These are phyloP conservation scores for Pyrus bretschneideri DNA, from an alignment of 306 rosid species.

Conservation along the genomic window DNA sequence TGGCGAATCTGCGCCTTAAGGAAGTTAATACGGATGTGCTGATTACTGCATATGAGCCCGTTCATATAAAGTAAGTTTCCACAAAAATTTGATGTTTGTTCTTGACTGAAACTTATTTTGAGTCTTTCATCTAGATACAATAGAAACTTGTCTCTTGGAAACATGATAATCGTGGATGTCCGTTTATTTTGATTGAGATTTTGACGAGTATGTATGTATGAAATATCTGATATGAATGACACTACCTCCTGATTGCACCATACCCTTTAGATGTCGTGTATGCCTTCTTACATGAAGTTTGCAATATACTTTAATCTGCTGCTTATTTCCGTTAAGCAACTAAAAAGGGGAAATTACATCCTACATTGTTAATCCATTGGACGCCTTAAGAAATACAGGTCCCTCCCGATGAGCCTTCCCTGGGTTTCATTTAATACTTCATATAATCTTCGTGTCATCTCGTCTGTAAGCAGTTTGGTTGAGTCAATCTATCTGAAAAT, in stretches of 20 bases:
- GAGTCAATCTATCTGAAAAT: neutral
- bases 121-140: neutral
- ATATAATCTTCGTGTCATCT: neutral
- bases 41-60: slow-evolving; percentile 75
- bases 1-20: slow-evolving; percentile 80
- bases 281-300: neutral
- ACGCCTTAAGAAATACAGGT: neutral
- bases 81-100: neutral
- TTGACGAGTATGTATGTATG: too few species aligned
- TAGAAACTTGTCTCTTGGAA: neutral
- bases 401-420: neutral
- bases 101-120: neutral
- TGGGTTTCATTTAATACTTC: neutral
- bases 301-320: neutral
- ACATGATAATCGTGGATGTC: neutral
- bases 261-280: neutral
- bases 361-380: neutral
- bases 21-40: slow-evolving; percentile 76
- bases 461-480: neutral
- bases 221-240: neutral
- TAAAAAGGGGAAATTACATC: neutral
- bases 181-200: too few species aligned
- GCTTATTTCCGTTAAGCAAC: neutral
- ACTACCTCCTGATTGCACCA: neutral
- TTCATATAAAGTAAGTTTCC: slow-evolving; percentile 69